phyloP scores from a whole-genome alignment of 2,329 filamentous ascomycete species.

The Curvularia verruculosa region DNA sequence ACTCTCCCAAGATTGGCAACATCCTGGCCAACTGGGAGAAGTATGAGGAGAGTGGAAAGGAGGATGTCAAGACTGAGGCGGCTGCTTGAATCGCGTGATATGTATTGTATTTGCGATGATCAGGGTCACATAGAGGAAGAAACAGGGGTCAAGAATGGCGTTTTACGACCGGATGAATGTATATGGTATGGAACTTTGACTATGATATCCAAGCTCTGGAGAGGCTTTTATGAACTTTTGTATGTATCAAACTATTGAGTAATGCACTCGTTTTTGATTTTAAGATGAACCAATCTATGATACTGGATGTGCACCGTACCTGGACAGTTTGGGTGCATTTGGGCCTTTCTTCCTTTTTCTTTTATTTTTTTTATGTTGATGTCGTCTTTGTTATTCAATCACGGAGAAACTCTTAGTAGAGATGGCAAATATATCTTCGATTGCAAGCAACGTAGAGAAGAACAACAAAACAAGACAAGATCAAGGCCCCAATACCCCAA shows the following conservation, averaged over 20 bases:
- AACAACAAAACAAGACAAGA: background rate
- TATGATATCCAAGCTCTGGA: slow-evolving; percentile 13
- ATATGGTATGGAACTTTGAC: background rate
- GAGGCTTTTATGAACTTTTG: slow-evolving; percentile 4
- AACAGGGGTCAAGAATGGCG: slow-evolving; percentile 3
- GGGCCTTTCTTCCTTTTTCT: too few relatives aligned
- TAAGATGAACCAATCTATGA: background rate
- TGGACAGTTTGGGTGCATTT: background rate
- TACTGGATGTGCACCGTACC: background rate
- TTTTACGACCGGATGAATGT: slow-evolving; percentile 1
- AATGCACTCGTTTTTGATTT: slow-evolving; percentile 10
- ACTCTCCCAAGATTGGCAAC: slow-evolving; percentile 74
- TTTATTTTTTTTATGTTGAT: too few relatives aligned
- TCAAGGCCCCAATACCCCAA: background rate
- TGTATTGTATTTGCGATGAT: background rate
- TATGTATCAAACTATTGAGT: background rate
- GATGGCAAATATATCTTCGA: background rate
- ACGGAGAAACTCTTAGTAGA: background rate
- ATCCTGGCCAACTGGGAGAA: slow-evolving; percentile 77
- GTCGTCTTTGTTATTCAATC: background rate
- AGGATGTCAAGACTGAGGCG: slow-evolving; percentile 33
- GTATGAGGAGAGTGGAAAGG: slow-evolving; percentile 53
- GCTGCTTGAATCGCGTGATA: slow-evolving; percentile 21
- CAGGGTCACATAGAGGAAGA: background rate
- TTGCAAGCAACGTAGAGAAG: background rate